Conservation (phyloP, 306 rosid species). For the Castanospermum australe region DNA sequence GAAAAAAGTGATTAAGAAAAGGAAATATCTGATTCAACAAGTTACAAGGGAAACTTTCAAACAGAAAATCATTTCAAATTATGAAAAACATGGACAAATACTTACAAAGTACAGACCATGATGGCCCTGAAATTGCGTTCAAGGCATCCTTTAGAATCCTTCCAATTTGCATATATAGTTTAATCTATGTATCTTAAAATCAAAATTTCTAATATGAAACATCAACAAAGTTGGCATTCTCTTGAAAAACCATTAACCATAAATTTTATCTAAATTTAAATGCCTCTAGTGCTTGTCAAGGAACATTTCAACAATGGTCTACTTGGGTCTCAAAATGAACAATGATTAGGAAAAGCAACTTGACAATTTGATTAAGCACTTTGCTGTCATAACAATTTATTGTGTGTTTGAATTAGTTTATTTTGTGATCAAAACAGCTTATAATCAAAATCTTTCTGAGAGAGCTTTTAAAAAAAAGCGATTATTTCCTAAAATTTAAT, state of each 20-base stretch:
- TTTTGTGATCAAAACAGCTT: too few species aligned
- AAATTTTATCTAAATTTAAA: conserved; percentile 13
- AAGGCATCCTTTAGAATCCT: conserved; percentile 21
- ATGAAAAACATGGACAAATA: neutral
- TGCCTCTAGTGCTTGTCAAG: neutral
- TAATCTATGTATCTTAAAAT: neutral
- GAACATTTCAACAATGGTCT: neutral
- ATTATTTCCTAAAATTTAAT: too few species aligned
- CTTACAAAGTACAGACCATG: neutral
- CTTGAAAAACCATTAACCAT: neutral
- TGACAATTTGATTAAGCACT: neutral
- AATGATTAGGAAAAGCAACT: neutral
- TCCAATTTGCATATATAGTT: neutral
- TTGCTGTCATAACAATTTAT: conserved; percentile 6
- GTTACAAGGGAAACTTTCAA: neutral
- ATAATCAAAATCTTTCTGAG: too few species aligned
- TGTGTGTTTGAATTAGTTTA: too few species aligned
- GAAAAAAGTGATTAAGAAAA: conserved; percentile 24
- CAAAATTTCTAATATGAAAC: conserved; percentile 8
- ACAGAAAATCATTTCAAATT: neutral
- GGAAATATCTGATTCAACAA: conserved; percentile 5
- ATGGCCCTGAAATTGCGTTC: conserved; percentile 26
- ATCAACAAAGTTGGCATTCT: neutral
- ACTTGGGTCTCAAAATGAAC: conserved; percentile 16
- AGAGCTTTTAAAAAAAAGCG: too few species aligned